Conservation (phyloP, 352 stramenopile species). For the Thraustochytrium sp. region DNA sequence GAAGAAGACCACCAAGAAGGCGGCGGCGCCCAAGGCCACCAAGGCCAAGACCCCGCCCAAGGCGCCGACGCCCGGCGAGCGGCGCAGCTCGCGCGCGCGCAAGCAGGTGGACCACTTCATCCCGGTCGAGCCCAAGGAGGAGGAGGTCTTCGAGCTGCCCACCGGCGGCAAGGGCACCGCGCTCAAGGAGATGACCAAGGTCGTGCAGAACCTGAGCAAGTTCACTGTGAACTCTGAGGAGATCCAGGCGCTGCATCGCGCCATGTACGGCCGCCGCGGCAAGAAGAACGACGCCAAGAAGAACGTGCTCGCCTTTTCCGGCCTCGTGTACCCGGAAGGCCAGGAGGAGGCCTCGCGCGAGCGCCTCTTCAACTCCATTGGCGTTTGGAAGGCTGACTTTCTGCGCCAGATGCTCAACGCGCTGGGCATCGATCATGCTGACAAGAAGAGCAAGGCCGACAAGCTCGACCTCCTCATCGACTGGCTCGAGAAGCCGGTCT, state of each 20-base stretch:
- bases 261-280: slow-evolving; percentile 3
- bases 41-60: background rate
- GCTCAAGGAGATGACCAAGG: background rate
- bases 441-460: background rate
- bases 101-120: slow-evolving; percentile 30
- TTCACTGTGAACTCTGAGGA: background rate
- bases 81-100: background rate
- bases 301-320: slow-evolving; percentile 23
- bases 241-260: slow-evolving; percentile 27
- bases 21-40: background rate
- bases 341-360: background rate
- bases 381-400: slow-evolving; percentile 1
- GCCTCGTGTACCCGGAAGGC: slow-evolving; percentile 8
- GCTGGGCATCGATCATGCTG: background rate
- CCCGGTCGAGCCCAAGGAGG: background rate
- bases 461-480: slow-evolving; percentile 13
- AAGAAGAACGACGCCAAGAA: slow-evolving; percentile 13
- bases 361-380: background rate
- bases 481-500: slow-evolving; percentile 33
- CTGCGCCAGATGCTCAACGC: slow-evolving; percentile 8
- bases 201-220: background rate
- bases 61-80: background rate
- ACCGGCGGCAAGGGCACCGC: background rate
- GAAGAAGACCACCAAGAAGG: background rate
- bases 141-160: background rate